Evolutionary conservation across 805 yeast genomes (phyloP).

Genomic region (Kuraishia cidri): DNA sequence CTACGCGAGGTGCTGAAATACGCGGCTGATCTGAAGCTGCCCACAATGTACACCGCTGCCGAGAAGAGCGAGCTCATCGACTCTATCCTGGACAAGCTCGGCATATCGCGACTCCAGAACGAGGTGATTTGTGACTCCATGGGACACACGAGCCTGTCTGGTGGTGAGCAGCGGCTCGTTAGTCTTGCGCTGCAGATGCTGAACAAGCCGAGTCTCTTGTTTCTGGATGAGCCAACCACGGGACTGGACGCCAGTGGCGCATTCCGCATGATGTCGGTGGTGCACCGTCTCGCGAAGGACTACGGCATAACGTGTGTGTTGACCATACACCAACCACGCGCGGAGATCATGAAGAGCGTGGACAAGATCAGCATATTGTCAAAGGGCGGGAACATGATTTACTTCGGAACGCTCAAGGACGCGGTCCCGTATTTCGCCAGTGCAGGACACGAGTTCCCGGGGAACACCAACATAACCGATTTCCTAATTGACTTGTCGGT

Average conservation of each 20-base stretch:
- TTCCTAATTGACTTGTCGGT: conserved; percentile 27
- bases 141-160: conserved; percentile 48
- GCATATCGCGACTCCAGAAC: conserved; percentile 43
- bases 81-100: conserved; percentile 45
- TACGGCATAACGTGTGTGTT: conserved; percentile 58
- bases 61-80: conserved; percentile 39
- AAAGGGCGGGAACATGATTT: conserved; percentile 36
- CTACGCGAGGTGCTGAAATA: conserved; percentile 53
- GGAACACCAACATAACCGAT: conserved; percentile 16
- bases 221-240: conserved; percentile 75
- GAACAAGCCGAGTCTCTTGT: conserved; percentile 57
- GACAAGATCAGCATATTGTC: conserved; percentile 57
- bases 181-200: conserved; percentile 65
- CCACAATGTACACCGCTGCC: conserved; percentile 23
- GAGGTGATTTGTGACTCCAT: conserved; percentile 37
- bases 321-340: conserved; percentile 71
- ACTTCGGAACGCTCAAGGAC: conserved; percentile 5
- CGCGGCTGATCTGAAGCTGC: conserved; percentile 57
- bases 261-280: conserved; percentile 41
- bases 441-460: conserved; percentile 4
- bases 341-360: conserved; percentile 52
- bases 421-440: conserved; percentile 6
- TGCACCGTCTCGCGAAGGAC: conserved; percentile 37
- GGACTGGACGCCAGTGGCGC: conserved; percentile 72
- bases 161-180: conserved; percentile 68